These are phyloP conservation scores for Rhizopogon vesiculosus DNA, from an alignment of 768 basidiomycete species.

Conservation along the genomic window DNA sequence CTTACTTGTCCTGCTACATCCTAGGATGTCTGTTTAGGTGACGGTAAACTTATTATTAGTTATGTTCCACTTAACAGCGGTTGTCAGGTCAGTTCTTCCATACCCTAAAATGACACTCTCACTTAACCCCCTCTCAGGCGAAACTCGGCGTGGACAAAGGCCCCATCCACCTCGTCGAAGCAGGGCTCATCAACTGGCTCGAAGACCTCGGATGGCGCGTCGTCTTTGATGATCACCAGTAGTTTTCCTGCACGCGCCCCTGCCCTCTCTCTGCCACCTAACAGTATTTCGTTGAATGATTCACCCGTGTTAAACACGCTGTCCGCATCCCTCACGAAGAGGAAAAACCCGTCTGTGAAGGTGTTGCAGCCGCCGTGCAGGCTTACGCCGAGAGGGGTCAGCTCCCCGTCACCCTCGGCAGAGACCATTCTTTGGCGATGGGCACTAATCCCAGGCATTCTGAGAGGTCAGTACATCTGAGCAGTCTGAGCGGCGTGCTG, in stretches of 20 bases:
- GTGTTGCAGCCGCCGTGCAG: constrained; percentile 74
- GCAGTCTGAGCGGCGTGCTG: background rate
- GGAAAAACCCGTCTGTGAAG: constrained; percentile 91
- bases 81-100: constrained; percentile 23
- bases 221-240: constrained; percentile 84
- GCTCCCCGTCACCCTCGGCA: constrained; percentile 88
- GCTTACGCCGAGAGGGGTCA: constrained; percentile 74
- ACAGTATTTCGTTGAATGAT: background rate
- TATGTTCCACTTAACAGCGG: constrained; percentile 13
- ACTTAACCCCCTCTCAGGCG: constrained; percentile 39
- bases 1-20: constrained; percentile 44
- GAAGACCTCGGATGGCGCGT: constrained; percentile 83
- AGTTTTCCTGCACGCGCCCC: constrained; percentile 53
- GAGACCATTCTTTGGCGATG: constrained; percentile 93
- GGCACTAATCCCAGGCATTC: constrained; percentile 91
- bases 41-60: constrained; percentile 8
- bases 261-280: constrained; percentile 33
- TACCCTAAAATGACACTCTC: constrained; percentile 1
- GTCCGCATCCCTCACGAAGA: constrained; percentile 71
- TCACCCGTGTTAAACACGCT: background rate
- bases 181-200: constrained; percentile 78
- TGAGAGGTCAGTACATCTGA: constrained; percentile 47
- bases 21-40: constrained; percentile 90
- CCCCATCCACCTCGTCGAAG: constrained; percentile 85
- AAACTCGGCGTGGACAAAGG: constrained; percentile 83